These are phyloP conservation scores for Penicillium cinerascens DNA, from an alignment of 495 filamentous ascomycete genomes.

Conservation along the genomic window DNA sequence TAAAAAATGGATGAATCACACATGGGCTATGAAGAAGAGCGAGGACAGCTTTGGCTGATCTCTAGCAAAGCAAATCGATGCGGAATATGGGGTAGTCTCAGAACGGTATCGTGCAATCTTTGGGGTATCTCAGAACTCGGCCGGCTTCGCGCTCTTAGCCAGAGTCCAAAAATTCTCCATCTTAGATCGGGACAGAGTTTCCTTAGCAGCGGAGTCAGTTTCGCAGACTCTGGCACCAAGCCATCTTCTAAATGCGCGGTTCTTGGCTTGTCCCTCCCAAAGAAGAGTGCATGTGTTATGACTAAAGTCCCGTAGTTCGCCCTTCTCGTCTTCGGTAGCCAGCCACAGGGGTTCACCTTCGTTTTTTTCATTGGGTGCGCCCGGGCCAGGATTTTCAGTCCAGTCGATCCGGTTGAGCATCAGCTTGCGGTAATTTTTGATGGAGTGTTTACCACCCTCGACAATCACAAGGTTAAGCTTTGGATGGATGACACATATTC, in stretches of 20 bases:
- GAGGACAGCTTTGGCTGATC: neutral
- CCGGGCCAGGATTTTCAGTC: constrained; percentile 79
- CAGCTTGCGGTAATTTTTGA: constrained; percentile 79
- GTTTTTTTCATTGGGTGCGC: constrained; percentile 55
- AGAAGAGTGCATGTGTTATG: constrained; percentile 75
- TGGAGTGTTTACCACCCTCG: constrained; percentile 79
- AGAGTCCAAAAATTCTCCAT: constrained; percentile 97
- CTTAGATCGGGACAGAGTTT: constrained; percentile 72
- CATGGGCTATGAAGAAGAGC: constrained; percentile 4
- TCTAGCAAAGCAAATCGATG: neutral
- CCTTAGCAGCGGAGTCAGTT: constrained; percentile 81
- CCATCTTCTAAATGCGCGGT: constrained; percentile 79
- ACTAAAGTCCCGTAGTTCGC: constrained; percentile 73
- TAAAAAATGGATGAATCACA: constrained; percentile 11
- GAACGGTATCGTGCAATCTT: neutral
- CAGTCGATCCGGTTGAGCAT: constrained; percentile 93
- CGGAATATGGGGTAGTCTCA: neutral
- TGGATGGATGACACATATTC: constrained; percentile 85
- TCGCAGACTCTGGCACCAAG: constrained; percentile 75
- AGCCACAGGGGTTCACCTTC: constrained; percentile 67
- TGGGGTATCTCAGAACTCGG: constrained; percentile 22
- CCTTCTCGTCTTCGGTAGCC: constrained; percentile 72
- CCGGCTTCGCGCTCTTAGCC: constrained; percentile 65
- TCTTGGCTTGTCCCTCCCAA: constrained; percentile 83
- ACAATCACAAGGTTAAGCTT: constrained; percentile 85